Percentiles rank a stretch among this genome's conserved stretches.
Evolutionary conservation across 306 rosid species (phyloP).

Genomic region (Luffa aegyptiaca): DNA sequence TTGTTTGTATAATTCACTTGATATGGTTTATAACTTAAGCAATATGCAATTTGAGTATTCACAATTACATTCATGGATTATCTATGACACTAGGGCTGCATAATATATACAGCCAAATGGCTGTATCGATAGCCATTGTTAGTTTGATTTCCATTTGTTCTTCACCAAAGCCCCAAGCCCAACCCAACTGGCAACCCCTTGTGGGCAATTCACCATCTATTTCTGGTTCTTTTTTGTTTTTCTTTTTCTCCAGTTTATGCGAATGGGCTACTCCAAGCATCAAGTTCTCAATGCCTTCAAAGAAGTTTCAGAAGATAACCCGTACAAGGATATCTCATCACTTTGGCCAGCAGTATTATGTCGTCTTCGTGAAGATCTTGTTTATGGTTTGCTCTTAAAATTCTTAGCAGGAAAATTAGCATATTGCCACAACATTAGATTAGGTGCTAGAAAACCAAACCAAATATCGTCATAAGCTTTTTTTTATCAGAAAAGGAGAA

Average conservation of each 20-base stretch:
- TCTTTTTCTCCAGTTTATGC: conserved; percentile 39
- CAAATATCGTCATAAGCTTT: conserved; percentile 12
- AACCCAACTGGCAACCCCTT: background rate
- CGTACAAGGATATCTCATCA: conserved; percentile 46
- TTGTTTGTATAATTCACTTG: background rate
- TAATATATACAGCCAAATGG: background rate
- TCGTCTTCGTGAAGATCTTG: conserved; percentile 56
- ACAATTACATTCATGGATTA: background rate
- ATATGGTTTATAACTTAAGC: background rate
- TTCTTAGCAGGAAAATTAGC: conserved; percentile 22
- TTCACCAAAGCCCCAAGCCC: background rate
- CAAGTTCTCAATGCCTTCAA: conserved; percentile 40
- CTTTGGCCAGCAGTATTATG: conserved; percentile 84
- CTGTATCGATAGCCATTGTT: background rate
- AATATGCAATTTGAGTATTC: background rate
- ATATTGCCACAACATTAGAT: conserved; percentile 8
- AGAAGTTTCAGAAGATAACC: conserved; percentile 45
- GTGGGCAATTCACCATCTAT: background rate
- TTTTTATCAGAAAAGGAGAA: background rate
- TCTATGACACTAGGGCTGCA: background rate
- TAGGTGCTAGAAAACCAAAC: conserved; percentile 4
- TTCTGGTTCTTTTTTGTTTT: background rate
- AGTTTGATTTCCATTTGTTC: background rate
- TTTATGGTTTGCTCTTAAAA: conserved; percentile 45
- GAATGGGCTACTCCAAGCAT: conserved; percentile 79